phyloP scores from a whole-genome alignment of 805 yeast species.

The Ogataea kodamae region DNA sequence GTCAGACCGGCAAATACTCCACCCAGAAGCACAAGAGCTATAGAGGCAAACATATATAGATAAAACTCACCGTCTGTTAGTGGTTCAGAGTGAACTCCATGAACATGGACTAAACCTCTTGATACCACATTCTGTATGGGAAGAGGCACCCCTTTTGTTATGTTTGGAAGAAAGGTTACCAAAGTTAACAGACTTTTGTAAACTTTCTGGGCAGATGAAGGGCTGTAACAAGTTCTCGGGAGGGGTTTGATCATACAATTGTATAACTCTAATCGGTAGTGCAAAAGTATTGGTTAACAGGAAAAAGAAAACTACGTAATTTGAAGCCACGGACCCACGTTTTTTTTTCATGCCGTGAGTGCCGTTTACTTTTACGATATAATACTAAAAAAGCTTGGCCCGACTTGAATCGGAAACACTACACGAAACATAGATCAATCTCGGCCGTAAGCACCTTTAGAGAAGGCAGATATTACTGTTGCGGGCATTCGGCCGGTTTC shows the following conservation, averaged over 20 bases:
- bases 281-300: too few species aligned
- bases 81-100: conserved; percentile 17
- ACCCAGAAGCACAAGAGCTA: conserved; percentile 64
- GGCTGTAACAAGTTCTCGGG: conserved; percentile 5
- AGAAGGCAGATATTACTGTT: too few species aligned
- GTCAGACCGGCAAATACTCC: conserved; percentile 94
- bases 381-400: too few species aligned
- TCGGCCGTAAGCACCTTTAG: too few species aligned
- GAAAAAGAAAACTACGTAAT: too few species aligned
- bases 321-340: neutral
- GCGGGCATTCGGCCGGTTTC: conserved; percentile 77
- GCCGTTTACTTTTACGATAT: too few species aligned
- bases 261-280: neutral
- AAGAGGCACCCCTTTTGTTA: conserved; percentile 25
- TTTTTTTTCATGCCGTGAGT: too few species aligned
- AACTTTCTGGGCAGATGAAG: conserved; percentile 2
- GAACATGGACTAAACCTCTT: conserved; percentile 9
- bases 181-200: conserved; percentile 20
- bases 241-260: conserved; percentile 10
- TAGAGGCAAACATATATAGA: conserved; percentile 51
- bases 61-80: conserved; percentile 38
- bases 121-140: conserved; percentile 11
- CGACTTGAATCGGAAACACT: too few species aligned
- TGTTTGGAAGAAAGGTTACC: conserved; percentile 24
- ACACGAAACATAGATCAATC: too few species aligned